These are phyloP conservation scores for Huntiella omanensis DNA, from an alignment of 2,329 filamentous ascomycete genomes.

Conservation along the genomic window DNA sequence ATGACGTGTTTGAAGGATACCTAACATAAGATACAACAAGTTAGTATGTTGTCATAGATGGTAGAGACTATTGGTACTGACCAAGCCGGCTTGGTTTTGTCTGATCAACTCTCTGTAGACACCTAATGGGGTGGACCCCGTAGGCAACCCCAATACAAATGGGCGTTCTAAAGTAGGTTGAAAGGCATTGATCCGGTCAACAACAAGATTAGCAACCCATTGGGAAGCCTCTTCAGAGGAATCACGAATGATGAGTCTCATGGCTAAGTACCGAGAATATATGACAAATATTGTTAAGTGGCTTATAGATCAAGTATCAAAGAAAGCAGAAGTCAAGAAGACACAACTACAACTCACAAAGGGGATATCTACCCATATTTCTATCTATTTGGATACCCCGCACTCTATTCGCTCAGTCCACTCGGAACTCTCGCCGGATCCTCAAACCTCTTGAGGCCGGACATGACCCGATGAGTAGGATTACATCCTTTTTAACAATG, in stretches of 20 bases:
- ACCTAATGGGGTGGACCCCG: slow-evolving; percentile 60
- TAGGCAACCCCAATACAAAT: slow-evolving; percentile 69
- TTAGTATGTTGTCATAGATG: slow-evolving; percentile 4
- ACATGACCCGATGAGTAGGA: too few species aligned
- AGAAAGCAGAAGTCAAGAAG: too few species aligned
- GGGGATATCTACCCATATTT: too few species aligned
- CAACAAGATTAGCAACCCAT: slow-evolving; percentile 68
- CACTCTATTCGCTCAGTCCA: too few species aligned
- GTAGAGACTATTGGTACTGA: slow-evolving; percentile 15
- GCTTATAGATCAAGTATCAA: too few species aligned
- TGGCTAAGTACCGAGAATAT: slow-evolving; percentile 20
- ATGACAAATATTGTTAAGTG: too few species aligned
- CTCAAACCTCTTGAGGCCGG: too few species aligned
- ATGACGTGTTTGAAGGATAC: slow-evolving; percentile 78
- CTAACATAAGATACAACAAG: slow-evolving; percentile 19
- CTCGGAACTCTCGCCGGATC: too few species aligned
- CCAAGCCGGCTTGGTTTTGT: slow-evolving; percentile 46
- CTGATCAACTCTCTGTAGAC: slow-evolving; percentile 62
- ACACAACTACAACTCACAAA: too few species aligned
- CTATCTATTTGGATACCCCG: too few species aligned
- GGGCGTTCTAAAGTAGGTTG: slow-evolving; percentile 51
- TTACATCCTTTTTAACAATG: too few species aligned
- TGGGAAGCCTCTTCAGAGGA: slow-evolving; percentile 47
- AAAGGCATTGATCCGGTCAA: slow-evolving; percentile 64
- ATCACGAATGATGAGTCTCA: slow-evolving; percentile 72